Percentiles rank a stretch among this genome's conserved stretches.
These are phyloP conservation scores for Trametes meyenii DNA, from an alignment of 768 basidiomycete species.

Conservation along the genomic window DNA sequence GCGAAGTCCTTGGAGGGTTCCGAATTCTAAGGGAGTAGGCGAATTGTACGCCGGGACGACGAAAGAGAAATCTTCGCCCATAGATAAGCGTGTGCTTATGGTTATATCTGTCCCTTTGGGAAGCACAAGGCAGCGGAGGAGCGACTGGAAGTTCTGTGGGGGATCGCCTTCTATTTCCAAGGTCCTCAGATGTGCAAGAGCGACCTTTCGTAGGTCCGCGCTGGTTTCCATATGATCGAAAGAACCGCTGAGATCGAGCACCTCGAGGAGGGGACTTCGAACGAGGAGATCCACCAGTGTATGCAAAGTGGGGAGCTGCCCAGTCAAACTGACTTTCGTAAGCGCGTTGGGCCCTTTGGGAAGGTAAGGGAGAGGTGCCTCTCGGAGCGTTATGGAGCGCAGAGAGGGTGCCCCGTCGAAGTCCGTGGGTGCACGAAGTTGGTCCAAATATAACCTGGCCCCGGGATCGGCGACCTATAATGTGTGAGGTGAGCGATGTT, in stretches of 20 bases:
- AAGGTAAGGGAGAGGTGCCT: neutral
- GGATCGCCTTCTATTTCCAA: neutral
- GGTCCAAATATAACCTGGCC: neutral
- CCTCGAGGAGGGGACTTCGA: neutral
- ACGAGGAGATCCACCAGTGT: neutral
- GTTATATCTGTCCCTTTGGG: too few species aligned
- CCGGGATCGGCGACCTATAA: neutral
- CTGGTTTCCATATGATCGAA: neutral
- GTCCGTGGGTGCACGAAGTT: neutral
- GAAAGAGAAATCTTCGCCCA: too few species aligned
- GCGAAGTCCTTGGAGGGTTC: neutral
- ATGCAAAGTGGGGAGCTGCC: neutral
- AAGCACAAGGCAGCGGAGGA: too few species aligned
- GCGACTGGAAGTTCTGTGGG: neutral
- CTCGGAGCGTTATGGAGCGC: neutral
- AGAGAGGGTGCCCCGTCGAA: neutral
- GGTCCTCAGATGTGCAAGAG: neutral
- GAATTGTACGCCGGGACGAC: too few species aligned
- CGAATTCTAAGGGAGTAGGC: neutral
- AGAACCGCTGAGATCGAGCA: neutral
- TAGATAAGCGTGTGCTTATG: too few species aligned
- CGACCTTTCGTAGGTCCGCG: neutral
- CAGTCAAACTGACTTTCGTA: neutral
- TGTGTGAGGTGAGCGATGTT: too few species aligned
- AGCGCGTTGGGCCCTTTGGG: neutral